phyloP scores from a whole-genome alignment of 768 basidiomycete genomes.

The Pleurotus sapidus region DNA sequence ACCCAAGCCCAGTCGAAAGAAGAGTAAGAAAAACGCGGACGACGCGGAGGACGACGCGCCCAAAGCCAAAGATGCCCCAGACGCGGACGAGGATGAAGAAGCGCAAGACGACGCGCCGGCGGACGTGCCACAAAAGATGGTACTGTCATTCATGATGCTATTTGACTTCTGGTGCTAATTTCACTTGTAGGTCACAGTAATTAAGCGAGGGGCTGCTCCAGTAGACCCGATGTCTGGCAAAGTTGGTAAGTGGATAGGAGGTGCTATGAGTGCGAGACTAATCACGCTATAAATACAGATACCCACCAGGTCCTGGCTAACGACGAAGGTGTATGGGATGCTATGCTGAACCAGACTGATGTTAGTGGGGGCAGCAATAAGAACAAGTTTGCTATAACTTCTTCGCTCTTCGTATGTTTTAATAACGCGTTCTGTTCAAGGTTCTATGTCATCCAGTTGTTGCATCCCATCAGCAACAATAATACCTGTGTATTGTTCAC shows the following conservation, averaged over 20 bases:
- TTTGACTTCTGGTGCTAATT: constrained; percentile 1
- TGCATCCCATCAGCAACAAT: constrained; percentile 44
- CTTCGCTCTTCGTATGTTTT: not conserved
- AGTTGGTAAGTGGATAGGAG: constrained; percentile 37
- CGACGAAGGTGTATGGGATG: constrained; percentile 47
- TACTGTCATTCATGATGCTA: constrained; percentile 12
- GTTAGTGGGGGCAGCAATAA: constrained; percentile 47
- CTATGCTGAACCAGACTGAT: constrained; percentile 62
- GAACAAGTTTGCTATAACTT: constrained; percentile 43
- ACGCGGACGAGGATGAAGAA: constrained; percentile 24
- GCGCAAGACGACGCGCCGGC: constrained; percentile 13
- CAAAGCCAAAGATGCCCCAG: constrained; percentile 5
- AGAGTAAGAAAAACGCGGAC: constrained; percentile 19
- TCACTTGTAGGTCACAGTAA: constrained; percentile 26
- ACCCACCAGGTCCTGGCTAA: constrained; percentile 50
- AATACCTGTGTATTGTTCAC: constrained; percentile 39
- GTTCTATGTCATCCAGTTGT: constrained; percentile 58
- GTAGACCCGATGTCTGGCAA: constrained; percentile 45
- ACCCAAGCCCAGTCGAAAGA: constrained; percentile 27
- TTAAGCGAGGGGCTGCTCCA: constrained; percentile 55
- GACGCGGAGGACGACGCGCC: constrained; percentile 17
- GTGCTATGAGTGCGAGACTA: not conserved
- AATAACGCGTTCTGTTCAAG: constrained; percentile 20
- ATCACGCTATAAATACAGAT: constrained; percentile 21
- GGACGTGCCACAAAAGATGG: constrained; percentile 43